A percentile compares a stretch with the other conserved stretches of the same genome.
Conservation (phyloP, 2,329 filamentous ascomycete genomes). For the Chrysosporium queenslandicum region DNA sequence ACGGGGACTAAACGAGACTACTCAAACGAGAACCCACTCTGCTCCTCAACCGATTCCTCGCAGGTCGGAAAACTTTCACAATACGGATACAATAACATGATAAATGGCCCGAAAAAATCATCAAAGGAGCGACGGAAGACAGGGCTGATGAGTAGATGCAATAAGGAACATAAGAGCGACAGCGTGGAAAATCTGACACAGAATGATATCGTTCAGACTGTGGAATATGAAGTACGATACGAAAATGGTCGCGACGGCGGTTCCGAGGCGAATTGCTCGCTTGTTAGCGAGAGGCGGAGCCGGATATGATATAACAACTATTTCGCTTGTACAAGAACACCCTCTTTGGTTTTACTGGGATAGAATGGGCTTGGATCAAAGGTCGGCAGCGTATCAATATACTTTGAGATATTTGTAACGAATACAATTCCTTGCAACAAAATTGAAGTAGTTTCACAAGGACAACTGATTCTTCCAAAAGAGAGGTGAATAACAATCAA, state of each 20-base stretch:
- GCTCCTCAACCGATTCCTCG: neutral
- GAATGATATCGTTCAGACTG: conserved; percentile 21
- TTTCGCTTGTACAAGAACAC: neutral
- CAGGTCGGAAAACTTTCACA: neutral
- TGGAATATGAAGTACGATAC: conserved; percentile 20
- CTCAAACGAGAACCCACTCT: neutral
- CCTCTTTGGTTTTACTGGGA: neutral
- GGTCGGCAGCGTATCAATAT: neutral
- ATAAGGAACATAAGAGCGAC: conserved; percentile 10
- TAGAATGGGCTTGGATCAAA: neutral
- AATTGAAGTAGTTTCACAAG: no score
- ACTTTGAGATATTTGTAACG: no score
- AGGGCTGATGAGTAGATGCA: neutral
- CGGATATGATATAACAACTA: neutral
- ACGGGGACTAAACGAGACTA: neutral
- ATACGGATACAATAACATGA: neutral
- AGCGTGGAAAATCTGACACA: conserved; percentile 18
- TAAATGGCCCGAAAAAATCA: neutral
- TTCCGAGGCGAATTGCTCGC: neutral
- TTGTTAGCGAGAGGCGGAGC: neutral
- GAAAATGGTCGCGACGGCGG: conserved; percentile 13
- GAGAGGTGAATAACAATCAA: no score
- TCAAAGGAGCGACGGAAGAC: conserved; percentile 5
- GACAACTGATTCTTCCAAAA: no score
- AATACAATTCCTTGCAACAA: no score